phyloP scores from a whole-genome alignment of 306 rosid genomes.

The Vigna angularis region DNA sequence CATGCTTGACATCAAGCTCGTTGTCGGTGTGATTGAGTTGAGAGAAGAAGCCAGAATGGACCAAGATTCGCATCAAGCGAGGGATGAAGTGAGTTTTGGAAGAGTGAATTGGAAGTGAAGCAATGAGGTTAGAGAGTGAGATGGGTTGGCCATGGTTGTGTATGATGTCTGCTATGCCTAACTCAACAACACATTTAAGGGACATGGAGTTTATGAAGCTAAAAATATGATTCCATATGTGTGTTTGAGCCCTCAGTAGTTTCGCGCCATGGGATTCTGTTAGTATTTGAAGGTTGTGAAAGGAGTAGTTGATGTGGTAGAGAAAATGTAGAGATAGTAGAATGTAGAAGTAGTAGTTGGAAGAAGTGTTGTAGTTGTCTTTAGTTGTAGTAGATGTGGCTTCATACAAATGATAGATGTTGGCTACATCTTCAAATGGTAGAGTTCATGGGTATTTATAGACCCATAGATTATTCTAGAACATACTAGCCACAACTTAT shows the following conservation, averaged over 20 bases:
- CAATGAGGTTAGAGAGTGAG: constrained; percentile 27
- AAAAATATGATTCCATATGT: constrained; percentile 32
- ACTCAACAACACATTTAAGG: constrained; percentile 36
- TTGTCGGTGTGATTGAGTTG: not conserved
- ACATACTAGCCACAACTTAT: too few species aligned
- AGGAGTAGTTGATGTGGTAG: too few species aligned
- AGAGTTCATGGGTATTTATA: too few species aligned
- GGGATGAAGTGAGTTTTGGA: not conserved
- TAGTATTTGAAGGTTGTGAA: too few species aligned
- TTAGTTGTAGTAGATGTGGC: too few species aligned
- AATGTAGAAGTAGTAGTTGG: too few species aligned
- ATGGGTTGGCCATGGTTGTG: constrained; percentile 40
- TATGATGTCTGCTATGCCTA: constrained; percentile 41
- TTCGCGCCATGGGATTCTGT: constrained; percentile 21
- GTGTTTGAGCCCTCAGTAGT: constrained; percentile 32
- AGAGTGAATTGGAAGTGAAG: constrained; percentile 30
- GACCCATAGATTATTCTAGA: too few species aligned
- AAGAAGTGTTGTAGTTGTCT: too few species aligned
- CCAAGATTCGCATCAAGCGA: constrained; percentile 41
- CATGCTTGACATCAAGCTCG: not conserved
- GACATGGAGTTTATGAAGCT: constrained; percentile 45
- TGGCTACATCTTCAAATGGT: too few species aligned
- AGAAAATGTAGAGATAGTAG: too few species aligned
- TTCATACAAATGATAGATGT: too few species aligned
- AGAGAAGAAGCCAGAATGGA: constrained; percentile 26